phyloP scores from a whole-genome alignment of 139 green algal species.

The Coelastrella sp. region DNA sequence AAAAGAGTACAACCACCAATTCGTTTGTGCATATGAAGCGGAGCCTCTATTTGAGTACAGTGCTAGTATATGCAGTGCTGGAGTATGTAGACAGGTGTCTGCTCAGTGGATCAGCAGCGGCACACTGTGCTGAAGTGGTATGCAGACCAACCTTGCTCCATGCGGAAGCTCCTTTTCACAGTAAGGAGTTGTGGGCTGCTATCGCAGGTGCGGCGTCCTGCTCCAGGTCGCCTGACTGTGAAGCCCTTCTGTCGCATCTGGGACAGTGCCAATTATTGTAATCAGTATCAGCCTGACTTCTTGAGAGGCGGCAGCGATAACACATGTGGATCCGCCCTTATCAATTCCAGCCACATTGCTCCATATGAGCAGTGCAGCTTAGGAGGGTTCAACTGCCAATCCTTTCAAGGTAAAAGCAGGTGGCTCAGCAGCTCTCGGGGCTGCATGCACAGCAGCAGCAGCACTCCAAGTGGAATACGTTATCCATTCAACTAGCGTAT shows the following conservation, averaged over 20 bases:
- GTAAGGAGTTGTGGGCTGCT: not conserved
- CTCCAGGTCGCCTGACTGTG: conserved; percentile 44
- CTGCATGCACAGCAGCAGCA: not conserved
- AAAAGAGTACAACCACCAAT: no score
- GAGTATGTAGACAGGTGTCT: no score
- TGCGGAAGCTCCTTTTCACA: no score
- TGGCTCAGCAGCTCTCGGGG: not conserved
- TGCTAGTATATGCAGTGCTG: no score
- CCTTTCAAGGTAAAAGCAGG: not conserved
- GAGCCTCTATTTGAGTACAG: no score
- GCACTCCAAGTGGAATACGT: no score
- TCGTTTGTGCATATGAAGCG: no score
- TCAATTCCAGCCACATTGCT: conserved; percentile 47
- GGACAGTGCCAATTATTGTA: conserved; percentile 45
- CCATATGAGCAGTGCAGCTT: conserved; percentile 42
- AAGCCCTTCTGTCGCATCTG: conserved; percentile 47
- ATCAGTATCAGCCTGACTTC: conserved; percentile 42
- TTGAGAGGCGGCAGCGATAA: conserved; percentile 35
- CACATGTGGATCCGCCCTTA: conserved; percentile 16
- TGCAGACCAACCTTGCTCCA: no score
- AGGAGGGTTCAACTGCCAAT: conserved; percentile 36
- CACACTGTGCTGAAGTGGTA: not conserved
- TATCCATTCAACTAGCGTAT: no score
- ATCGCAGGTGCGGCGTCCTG: conserved; percentile 38
- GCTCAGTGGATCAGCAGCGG: no score